Conservation (phyloP, 306 rosid species). For the Sindora glabra region DNA sequence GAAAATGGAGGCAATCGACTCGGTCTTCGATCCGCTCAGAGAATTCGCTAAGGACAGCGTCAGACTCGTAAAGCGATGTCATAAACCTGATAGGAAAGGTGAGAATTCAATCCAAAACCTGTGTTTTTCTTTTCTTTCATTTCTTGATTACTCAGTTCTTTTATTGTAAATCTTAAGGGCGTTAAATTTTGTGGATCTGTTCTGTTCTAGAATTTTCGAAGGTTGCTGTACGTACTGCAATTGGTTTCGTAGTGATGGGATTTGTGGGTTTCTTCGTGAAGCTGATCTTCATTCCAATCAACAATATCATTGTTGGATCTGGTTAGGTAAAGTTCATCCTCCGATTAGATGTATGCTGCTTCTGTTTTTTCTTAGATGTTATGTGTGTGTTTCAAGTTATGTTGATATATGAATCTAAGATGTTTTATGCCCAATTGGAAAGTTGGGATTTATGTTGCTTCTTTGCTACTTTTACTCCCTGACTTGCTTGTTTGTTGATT, state of each 20-base stretch:
- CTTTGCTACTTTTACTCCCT: too few species aligned
- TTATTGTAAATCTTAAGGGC: not conserved
- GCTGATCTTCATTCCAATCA: constrained; percentile 72
- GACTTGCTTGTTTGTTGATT: too few species aligned
- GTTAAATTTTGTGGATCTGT: not conserved
- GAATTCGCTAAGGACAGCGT: constrained; percentile 69
- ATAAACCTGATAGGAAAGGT: constrained; percentile 78
- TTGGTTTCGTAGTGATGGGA: constrained; percentile 82
- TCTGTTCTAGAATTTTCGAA: constrained; percentile 52
- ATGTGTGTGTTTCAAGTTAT: too few species aligned
- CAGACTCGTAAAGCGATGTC: constrained; percentile 69
- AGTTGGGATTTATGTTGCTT: not conserved
- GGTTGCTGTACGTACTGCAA: constrained; percentile 75
- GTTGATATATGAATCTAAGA: too few species aligned
- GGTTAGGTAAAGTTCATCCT: constrained; percentile 29
- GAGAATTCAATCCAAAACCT: not conserved
- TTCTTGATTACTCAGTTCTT: not conserved
- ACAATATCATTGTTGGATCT: constrained; percentile 82
- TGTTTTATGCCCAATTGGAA: not conserved
- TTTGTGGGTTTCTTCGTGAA: constrained; percentile 72
- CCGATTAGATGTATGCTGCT: not conserved
- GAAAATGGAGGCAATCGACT: constrained; percentile 63
- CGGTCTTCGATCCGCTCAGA: constrained; percentile 63
- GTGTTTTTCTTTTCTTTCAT: not conserved
- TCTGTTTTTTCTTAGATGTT: not conserved